Conservation (phyloP, 306 rosid genomes). For the Lathyrus oleraceus region DNA sequence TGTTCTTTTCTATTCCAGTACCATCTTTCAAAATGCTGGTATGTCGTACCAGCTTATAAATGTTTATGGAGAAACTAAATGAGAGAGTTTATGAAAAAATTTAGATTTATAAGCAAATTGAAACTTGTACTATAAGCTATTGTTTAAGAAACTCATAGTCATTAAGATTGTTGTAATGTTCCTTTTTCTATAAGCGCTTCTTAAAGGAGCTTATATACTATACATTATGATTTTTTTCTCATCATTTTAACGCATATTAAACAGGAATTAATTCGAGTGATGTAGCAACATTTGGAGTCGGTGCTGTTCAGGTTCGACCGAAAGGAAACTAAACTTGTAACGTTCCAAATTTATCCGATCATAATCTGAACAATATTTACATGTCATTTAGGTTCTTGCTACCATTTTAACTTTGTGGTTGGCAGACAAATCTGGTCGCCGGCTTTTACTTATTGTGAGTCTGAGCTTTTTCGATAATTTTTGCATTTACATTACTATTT, state of each 20-base stretch:
- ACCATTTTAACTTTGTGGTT: slow-evolving; percentile 83
- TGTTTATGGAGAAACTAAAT: background rate
- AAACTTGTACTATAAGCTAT: background rate
- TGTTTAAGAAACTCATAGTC: background rate
- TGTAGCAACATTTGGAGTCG: slow-evolving; percentile 81
- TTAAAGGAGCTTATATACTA: background rate
- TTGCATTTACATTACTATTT: slow-evolving; percentile 19
- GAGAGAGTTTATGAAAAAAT: background rate
- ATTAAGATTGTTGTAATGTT: background rate
- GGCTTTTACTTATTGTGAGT: slow-evolving; percentile 90
- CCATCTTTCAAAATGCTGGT: slow-evolving; percentile 74
- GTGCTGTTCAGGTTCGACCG: slow-evolving; percentile 82
- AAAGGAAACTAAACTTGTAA: slow-evolving; percentile 46
- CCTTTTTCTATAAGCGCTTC: background rate
- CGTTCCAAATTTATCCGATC: slow-evolving; percentile 24
- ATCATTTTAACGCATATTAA: slow-evolving; percentile 32
- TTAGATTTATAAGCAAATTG: background rate
- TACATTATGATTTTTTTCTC: slow-evolving; percentile 1
- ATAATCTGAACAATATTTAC: slow-evolving; percentile 36
- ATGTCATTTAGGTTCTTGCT: slow-evolving; percentile 71
- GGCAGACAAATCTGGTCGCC: slow-evolving; percentile 81
- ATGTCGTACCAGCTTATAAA: slow-evolving; percentile 17
- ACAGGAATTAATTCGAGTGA: slow-evolving; percentile 75
- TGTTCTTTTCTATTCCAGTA: slow-evolving; percentile 82
- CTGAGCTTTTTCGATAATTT: slow-evolving; percentile 26